Conservation (phyloP, 73 alveolate genomes). For the Paramecium sonneborni region DNA sequence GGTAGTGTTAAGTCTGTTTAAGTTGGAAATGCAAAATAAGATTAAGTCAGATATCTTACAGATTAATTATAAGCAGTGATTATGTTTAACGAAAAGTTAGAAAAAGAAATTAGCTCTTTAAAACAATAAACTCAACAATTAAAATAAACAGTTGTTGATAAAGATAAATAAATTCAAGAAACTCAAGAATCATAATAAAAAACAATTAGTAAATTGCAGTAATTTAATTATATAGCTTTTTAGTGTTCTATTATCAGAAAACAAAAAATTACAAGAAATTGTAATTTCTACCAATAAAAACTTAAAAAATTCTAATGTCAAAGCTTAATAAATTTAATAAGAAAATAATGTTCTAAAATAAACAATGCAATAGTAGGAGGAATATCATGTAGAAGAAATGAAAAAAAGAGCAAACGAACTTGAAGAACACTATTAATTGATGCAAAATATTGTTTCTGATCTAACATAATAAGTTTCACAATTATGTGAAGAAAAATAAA, state of each 20-base stretch:
- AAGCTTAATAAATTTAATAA: not conserved
- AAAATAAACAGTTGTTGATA: not conserved
- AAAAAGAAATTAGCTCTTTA: not conserved
- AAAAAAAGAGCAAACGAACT: conserved; percentile 30
- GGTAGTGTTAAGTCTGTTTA: conserved; percentile 41
- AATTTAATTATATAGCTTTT: not conserved
- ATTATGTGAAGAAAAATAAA: conserved; percentile 43
- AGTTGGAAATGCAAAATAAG: conserved; percentile 29
- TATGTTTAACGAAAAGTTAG: conserved; percentile 29
- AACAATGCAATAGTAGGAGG: not conserved
- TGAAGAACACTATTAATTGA: conserved; percentile 34
- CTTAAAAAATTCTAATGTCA: not conserved
- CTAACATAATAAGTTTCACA: conserved; percentile 27
- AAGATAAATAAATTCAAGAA: not conserved
- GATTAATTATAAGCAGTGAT: conserved; percentile 50
- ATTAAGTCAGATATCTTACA: conserved; percentile 21
- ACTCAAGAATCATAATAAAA: not conserved
- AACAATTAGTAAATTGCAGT: not conserved
- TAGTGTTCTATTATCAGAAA: conserved; percentile 35
- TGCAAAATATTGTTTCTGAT: conserved; percentile 29
- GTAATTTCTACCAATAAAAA: conserved; percentile 8
- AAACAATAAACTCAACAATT: not conserved
- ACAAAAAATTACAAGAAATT: conserved; percentile 33
- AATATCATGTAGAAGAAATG: conserved; percentile 56
- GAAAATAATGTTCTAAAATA: not conserved